Conservation (phyloP, 2,329 filamentous ascomycete species). For the Colletotrichum shisoi region DNA sequence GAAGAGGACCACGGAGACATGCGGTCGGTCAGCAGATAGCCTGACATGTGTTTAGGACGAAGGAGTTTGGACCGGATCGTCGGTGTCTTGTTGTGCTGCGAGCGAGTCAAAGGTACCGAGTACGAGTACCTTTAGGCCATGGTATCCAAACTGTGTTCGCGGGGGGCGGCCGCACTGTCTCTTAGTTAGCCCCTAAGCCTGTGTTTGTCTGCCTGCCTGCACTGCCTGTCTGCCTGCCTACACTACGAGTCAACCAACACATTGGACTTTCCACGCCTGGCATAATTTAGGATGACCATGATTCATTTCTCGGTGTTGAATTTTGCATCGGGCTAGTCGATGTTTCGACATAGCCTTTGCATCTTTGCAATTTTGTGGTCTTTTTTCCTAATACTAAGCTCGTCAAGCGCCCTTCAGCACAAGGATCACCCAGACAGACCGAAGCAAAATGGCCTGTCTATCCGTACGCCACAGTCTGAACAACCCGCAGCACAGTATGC, state of each 20-base stretch:
- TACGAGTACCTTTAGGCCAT: constrained; percentile 25
- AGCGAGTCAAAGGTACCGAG: constrained; percentile 35
- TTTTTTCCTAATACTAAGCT: background rate
- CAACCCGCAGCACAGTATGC: constrained; percentile 26
- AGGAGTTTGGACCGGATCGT: constrained; percentile 38
- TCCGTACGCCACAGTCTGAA: constrained; percentile 12
- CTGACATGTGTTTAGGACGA: constrained; percentile 36
- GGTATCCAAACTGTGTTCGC: background rate
- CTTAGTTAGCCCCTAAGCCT: background rate
- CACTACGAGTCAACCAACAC: background rate
- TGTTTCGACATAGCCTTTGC: background rate
- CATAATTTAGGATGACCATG: background rate
- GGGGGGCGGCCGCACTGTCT: constrained; percentile 1
- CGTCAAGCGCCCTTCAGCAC: background rate
- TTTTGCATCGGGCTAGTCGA: background rate
- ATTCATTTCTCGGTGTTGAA: background rate
- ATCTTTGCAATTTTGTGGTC: background rate
- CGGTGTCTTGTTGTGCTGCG: constrained; percentile 40
- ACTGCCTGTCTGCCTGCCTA: background rate
- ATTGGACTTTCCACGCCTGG: too few relatives aligned
- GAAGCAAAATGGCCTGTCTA: too few relatives aligned
- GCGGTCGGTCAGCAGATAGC: constrained; percentile 39
- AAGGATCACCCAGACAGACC: constrained; percentile 8
- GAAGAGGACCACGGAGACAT: constrained; percentile 39
- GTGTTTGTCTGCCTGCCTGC: background rate